These are phyloP conservation scores for Piper betle DNA, from an alignment of 164 flowering plant genomes.

Conservation along the genomic window DNA sequence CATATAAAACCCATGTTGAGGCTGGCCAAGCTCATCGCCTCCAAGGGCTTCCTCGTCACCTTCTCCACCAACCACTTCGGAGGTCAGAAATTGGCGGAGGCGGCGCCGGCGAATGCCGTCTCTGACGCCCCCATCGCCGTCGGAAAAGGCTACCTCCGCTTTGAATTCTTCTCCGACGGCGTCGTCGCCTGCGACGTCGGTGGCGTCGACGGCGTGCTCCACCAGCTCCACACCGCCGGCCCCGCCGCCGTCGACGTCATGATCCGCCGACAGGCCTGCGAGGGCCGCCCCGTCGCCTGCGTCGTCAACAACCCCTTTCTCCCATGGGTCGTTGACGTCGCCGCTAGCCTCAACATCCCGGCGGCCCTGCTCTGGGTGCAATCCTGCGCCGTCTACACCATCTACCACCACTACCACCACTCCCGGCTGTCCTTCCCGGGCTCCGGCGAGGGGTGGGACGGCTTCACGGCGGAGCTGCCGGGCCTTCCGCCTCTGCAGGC, in stretches of 20 bases:
- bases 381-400: conserved; percentile 46
- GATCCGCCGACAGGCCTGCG: conserved; percentile 17
- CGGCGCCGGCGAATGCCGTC: conserved; percentile 16
- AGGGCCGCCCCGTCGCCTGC: conserved; percentile 49
- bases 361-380: conserved; percentile 70
- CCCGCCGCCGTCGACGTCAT: conserved; percentile 22
- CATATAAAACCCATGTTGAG: conserved; percentile 23
- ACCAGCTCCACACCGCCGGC: conserved; percentile 35
- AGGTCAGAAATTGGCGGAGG: conserved; percentile 26
- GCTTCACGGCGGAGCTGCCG: conserved; percentile 44
- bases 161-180: conserved; percentile 63
- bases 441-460: not conserved
- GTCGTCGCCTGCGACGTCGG: conserved; percentile 21
- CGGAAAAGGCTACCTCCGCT: conserved; percentile 43
- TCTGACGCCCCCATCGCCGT: conserved; percentile 18
- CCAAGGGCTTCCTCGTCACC: conserved; percentile 27
- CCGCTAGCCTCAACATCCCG: conserved; percentile 33
- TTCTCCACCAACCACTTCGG: conserved; percentile 31
- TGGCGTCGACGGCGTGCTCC: conserved; percentile 25
- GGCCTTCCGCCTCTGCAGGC: conserved; percentile 34
- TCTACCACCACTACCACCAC: conserved; percentile 43
- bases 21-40: conserved; percentile 17
- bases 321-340: conserved; percentile 72
- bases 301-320: conserved; percentile 63
- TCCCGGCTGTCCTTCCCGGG: conserved; percentile 36